A percentile compares a stretch with the other conserved stretches of the same genome.
These are phyloP conservation scores for Colletotrichum karsti DNA, from an alignment of 2,329 filamentous ascomycete genomes.

Conservation along the genomic window DNA sequence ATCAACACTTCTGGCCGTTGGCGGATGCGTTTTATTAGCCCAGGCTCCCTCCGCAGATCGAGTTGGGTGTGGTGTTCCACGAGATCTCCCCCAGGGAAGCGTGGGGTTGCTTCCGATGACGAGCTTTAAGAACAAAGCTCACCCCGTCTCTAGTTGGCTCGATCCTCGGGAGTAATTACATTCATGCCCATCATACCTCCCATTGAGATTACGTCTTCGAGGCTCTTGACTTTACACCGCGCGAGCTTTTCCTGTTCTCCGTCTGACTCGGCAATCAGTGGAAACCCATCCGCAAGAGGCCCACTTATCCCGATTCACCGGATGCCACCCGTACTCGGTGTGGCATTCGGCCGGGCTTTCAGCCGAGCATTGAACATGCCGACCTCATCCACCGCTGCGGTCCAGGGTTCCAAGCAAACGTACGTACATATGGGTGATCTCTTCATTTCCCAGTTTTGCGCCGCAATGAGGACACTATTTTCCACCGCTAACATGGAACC, in stretches of 20 bases:
- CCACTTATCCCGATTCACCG: not conserved
- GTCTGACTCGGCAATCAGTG: not conserved
- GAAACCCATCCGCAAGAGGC: not conserved
- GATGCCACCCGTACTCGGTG: not conserved
- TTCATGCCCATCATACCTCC: conserved; percentile 3
- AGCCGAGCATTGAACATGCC: not conserved
- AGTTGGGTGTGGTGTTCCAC: not conserved
- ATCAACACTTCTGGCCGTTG: not conserved
- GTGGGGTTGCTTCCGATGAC: not conserved
- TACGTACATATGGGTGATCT: no score
- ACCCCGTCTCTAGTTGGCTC: not conserved
- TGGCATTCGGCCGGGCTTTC: not conserved
- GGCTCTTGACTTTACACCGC: not conserved
- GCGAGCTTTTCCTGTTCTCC: not conserved
- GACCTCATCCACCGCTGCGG: conserved; percentile 12
- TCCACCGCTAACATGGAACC: no score
- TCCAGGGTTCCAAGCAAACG: not conserved
- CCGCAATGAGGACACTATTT: no score
- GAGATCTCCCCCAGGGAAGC: not conserved
- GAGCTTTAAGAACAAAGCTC: not conserved
- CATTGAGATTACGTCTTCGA: not conserved
- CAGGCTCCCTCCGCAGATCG: conserved; percentile 8
- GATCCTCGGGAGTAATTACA: not conserved
- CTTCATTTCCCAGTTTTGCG: no score
- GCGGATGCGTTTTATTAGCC: not conserved